phyloP scores from a whole-genome alignment of 1,284 basidiomycete species.

The Tremellales sp. region DNA sequence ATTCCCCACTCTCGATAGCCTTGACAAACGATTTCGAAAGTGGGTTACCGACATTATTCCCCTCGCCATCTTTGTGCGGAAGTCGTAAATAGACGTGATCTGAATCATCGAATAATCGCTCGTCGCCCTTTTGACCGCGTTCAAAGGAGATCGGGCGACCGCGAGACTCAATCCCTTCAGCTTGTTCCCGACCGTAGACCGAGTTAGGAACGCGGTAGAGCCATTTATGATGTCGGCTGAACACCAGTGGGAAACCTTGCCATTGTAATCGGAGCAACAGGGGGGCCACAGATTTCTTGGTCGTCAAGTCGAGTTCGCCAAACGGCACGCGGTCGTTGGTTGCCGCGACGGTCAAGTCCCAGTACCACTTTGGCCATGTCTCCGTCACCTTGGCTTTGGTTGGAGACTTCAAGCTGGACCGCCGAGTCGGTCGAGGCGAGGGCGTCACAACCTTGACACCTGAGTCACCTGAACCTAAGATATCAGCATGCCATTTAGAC shows the following conservation, averaged over 20 bases:
- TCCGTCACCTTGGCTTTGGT: conserved; percentile 7
- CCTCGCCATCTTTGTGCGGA: conserved; percentile 92
- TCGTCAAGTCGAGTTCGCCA: conserved; percentile 72
- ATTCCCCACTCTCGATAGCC: conserved; percentile 76
- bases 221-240: conserved; percentile 90
- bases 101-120: conserved; percentile 17
- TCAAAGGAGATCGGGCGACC: conserved; percentile 17
- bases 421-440: no score
- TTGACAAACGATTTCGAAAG: conserved; percentile 86
- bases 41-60: conserved; percentile 88
- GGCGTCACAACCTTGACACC: no score
- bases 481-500: no score
- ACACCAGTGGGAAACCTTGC: conserved; percentile 78
- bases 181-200: conserved; percentile 12
- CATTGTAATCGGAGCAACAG: conserved; percentile 83
- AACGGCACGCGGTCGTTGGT: conserved; percentile 25
- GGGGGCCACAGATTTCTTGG: conserved; percentile 77
- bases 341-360: conserved; percentile 63
- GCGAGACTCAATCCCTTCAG: conserved; percentile 4
- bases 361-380: conserved; percentile 89
- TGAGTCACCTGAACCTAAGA: no score
- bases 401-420: no score
- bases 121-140: conserved; percentile 13
- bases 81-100: conserved; percentile 71
- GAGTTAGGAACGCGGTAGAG: conserved; percentile 67